A percentile compares a stretch with the other conserved stretches of the same genome.
Evolutionary conservation across 345 rosid species (phyloP).

Genomic region (Citrus cavaleriei): DNA sequence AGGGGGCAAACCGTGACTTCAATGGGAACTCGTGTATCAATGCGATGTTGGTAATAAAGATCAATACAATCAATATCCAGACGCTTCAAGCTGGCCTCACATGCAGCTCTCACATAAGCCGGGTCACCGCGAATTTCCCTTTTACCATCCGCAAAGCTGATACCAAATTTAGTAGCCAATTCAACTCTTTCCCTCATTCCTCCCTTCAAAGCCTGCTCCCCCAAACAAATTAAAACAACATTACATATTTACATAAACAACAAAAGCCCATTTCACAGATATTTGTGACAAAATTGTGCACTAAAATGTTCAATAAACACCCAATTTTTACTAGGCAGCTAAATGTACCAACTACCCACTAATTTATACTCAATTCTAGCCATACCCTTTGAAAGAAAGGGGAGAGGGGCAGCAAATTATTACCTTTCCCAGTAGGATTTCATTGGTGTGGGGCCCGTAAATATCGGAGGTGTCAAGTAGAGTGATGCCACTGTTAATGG

Average conservation of each 20-base stretch:
- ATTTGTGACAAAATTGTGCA: neutral
- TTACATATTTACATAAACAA: too few species aligned
- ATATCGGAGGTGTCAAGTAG: slow-evolving; percentile 44
- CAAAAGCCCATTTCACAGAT: neutral
- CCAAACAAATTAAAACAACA: neutral
- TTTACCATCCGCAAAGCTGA: slow-evolving; percentile 11
- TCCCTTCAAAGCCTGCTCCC: slow-evolving; percentile 50
- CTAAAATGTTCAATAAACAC: neutral
- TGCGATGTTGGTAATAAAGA: slow-evolving; percentile 46
- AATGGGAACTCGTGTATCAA: slow-evolving; percentile 39
- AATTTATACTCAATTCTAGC: neutral
- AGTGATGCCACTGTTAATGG: slow-evolving; percentile 36
- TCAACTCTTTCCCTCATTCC: slow-evolving; percentile 51
- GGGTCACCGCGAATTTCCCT: slow-evolving; percentile 26
- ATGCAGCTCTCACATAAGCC: slow-evolving; percentile 39
- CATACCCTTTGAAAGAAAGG: neutral
- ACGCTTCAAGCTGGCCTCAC: slow-evolving; percentile 46
- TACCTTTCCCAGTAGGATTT: slow-evolving; percentile 42
- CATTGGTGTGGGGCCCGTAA: slow-evolving; percentile 45
- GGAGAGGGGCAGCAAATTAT: neutral
- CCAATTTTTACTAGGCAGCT: neutral
- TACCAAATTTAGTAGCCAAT: slow-evolving; percentile 41
- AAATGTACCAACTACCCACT: neutral
- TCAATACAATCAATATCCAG: slow-evolving; percentile 36
- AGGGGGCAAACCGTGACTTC: slow-evolving; percentile 19